Evolutionary conservation across 768 basidiomycete species (phyloP).

Genomic region (Scleroderma bovista): DNA sequence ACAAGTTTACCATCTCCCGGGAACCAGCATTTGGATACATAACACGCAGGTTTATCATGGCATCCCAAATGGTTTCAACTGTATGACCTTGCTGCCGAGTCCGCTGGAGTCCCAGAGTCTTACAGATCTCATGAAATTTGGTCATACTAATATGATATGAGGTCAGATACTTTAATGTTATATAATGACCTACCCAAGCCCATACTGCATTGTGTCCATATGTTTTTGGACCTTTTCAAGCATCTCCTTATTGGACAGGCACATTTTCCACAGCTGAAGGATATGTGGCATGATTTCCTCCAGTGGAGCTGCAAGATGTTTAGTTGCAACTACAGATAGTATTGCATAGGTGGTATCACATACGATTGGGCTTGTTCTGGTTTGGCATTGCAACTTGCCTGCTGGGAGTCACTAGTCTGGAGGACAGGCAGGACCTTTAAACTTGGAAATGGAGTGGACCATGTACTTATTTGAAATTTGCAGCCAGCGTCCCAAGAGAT

Average conservation of each 20-base stretch:
- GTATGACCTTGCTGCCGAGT: no score
- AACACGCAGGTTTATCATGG: constrained; percentile 11
- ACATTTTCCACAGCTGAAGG: neutral
- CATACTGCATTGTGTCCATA: neutral
- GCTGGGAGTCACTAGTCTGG: no score
- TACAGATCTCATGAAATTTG: neutral
- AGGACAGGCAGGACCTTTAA: no score
- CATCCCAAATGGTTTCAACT: constrained; percentile 14
- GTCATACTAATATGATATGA: no score
- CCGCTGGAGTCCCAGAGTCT: neutral
- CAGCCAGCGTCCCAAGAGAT: no score
- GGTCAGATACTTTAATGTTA: no score
- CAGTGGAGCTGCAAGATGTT: neutral
- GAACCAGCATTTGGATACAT: constrained; percentile 24
- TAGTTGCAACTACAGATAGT: no score
- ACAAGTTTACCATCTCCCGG: constrained; percentile 12
- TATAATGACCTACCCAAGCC: neutral
- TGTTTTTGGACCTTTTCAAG: neutral
- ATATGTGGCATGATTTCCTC: neutral
- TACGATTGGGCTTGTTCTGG: no score
- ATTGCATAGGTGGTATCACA: no score
- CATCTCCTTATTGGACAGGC: neutral
- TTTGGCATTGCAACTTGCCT: no score
- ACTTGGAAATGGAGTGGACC: no score
- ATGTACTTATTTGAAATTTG: no score